phyloP scores from a whole-genome alignment of 352 stramenopile species.

The Phytophthora constricta region DNA sequence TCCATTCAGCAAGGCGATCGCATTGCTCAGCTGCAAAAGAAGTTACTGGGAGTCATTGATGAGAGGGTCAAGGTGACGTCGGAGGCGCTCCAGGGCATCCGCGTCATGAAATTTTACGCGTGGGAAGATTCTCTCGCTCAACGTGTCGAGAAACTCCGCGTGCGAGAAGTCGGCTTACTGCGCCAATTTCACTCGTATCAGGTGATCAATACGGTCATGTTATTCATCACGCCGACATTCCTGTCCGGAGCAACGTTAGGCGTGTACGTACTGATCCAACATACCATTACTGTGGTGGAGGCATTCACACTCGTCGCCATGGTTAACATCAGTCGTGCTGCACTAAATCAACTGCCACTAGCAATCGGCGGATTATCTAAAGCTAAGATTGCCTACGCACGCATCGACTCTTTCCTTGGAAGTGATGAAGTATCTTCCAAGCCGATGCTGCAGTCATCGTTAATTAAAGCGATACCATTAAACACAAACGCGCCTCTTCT shows the following conservation, averaged over 20 bases:
- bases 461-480: background rate
- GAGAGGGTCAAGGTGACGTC: constrained; percentile 92
- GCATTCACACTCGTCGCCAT: constrained; percentile 42
- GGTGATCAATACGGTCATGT: constrained; percentile 46
- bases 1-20: constrained; percentile 17
- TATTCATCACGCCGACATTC: constrained; percentile 44
- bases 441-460: background rate
- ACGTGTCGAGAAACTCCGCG: constrained; percentile 47
- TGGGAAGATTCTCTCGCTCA: constrained; percentile 61
- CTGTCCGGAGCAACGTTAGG: constrained; percentile 27
- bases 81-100: constrained; percentile 90
- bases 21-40: constrained; percentile 30
- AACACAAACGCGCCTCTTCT: too few relatives aligned
- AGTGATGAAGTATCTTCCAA: constrained; percentile 18
- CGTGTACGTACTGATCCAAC: constrained; percentile 32
- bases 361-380: constrained; percentile 30
- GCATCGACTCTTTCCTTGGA: constrained; percentile 29
- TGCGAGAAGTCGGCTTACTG: constrained; percentile 43
- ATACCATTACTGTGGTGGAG: constrained; percentile 31
- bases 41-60: constrained; percentile 46
- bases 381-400: constrained; percentile 32
- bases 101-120: constrained; percentile 91
- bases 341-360: constrained; percentile 28
- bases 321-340: constrained; percentile 35
- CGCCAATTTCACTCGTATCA: constrained; percentile 45